These are phyloP conservation scores for Chenopodium formosanum DNA, from an alignment of 148 eudicot species.

Conservation along the genomic window DNA sequence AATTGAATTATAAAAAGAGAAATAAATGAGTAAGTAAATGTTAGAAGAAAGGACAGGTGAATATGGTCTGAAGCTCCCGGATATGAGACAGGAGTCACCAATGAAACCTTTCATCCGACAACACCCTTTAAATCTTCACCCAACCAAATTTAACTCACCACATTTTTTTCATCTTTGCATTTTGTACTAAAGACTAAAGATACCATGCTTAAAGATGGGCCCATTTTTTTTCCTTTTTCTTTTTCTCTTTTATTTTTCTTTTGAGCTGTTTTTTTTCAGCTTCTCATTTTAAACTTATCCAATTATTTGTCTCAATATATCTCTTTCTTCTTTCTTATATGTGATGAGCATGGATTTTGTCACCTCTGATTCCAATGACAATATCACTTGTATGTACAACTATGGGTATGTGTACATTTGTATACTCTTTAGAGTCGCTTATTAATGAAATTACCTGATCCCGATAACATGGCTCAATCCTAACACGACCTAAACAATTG, in stretches of 20 bases:
- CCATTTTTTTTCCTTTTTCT: neutral
- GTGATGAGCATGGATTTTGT: neutral
- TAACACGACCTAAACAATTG: no score
- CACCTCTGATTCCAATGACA: neutral
- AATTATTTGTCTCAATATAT: neutral
- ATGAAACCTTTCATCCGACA: slow-evolving; percentile 37
- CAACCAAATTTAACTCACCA: neutral
- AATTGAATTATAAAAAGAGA: neutral
- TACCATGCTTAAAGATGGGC: neutral
- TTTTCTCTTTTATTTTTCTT: neutral
- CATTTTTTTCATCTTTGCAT: neutral
- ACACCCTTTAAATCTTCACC: neutral
- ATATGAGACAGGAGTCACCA: slow-evolving; percentile 33
- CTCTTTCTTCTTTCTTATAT: no score
- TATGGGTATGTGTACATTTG: neutral
- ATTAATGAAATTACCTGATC: no score
- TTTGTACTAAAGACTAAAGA: neutral
- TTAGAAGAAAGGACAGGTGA: no score
- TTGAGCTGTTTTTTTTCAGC: slow-evolving; percentile 1
- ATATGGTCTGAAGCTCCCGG: slow-evolving; percentile 19
- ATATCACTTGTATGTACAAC: neutral
- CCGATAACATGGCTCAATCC: no score
- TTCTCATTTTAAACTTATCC: neutral
- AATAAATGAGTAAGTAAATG: neutral
- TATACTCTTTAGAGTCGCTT: neutral